phyloP scores from a whole-genome alignment of 1,284 basidiomycete genomes.

The Ceratobasidium papillatum region DNA sequence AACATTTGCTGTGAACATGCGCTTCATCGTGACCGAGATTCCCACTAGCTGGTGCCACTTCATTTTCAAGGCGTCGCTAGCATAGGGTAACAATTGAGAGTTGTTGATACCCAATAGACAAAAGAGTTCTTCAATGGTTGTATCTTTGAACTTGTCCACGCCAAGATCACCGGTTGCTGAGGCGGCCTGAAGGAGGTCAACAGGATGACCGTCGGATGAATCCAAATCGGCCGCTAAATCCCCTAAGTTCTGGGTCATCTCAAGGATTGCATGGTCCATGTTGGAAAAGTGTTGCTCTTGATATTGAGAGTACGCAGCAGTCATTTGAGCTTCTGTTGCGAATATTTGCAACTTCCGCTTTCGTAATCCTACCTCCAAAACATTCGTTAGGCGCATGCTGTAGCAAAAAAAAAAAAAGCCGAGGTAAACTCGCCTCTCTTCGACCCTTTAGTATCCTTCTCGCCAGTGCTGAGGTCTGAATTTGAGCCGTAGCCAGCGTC shows the following conservation, averaged over 20 bases:
- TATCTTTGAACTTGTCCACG: conserved; percentile 1
- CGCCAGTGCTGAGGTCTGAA: too few relatives aligned
- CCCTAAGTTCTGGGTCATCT: not conserved
- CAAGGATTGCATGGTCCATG: not conserved
- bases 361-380: too few relatives aligned
- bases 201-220: not conserved
- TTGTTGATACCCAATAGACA: not conserved
- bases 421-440: too few relatives aligned
- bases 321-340: conserved; percentile 16
- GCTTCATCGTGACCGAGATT: not conserved
- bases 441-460: too few relatives aligned
- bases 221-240: not conserved
- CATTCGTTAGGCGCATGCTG: too few relatives aligned
- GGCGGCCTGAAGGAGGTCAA: not conserved
- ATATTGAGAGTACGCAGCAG: not conserved
- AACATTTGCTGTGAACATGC: not conserved
- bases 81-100: not conserved
- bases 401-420: too few relatives aligned
- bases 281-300: conserved; percentile 2
- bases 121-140: not conserved
- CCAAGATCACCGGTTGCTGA: not conserved
- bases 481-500: not conserved
- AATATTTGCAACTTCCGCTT: not conserved
- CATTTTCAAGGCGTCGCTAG: not conserved
- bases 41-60: conserved; percentile 34